phyloP scores from a whole-genome alignment of 202 grass and related monocot genomes.

The Zoysia matrella region DNA sequence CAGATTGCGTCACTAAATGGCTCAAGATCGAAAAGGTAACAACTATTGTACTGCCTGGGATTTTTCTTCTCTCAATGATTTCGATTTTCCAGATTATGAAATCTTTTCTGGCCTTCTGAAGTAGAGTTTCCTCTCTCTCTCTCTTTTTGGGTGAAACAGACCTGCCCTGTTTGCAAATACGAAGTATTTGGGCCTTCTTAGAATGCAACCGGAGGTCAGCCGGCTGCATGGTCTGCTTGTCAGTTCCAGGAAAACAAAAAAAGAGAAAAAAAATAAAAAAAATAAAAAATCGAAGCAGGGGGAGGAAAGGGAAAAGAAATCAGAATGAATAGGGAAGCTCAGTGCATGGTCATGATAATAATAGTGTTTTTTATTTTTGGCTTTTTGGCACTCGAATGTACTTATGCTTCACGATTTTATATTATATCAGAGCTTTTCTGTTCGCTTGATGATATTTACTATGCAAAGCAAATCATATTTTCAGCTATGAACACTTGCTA shows the following conservation, averaged over 20 bases:
- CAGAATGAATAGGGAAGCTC: no score
- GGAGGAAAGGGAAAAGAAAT: no score
- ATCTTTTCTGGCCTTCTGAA: no score
- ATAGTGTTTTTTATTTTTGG: not conserved
- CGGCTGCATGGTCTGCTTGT: not conserved
- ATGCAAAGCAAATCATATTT: not conserved
- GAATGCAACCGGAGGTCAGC: not conserved
- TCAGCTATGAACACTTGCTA: not conserved
- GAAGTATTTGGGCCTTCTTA: constrained; percentile 82
- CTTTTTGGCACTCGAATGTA: constrained; percentile 9
- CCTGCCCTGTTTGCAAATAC: constrained; percentile 89
- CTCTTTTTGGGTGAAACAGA: constrained; percentile 52
- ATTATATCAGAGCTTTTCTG: not conserved
- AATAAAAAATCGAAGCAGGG: no score
- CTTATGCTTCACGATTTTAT: not conserved
- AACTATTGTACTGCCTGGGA: no score
- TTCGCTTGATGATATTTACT: not conserved
- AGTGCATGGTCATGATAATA: not conserved
- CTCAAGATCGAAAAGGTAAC: constrained; percentile 84
- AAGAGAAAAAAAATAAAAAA: not conserved
- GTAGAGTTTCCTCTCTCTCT: not conserved
- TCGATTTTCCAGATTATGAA: no score
- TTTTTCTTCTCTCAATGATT: no score
- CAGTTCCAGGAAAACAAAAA: not conserved
- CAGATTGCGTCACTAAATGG: constrained; percentile 60